Evolutionary conservation across 208 protist species (phyloP), one percentile per base, ranked within the genome.

Genomic region (Crithidia acanthocephali): DNA sequence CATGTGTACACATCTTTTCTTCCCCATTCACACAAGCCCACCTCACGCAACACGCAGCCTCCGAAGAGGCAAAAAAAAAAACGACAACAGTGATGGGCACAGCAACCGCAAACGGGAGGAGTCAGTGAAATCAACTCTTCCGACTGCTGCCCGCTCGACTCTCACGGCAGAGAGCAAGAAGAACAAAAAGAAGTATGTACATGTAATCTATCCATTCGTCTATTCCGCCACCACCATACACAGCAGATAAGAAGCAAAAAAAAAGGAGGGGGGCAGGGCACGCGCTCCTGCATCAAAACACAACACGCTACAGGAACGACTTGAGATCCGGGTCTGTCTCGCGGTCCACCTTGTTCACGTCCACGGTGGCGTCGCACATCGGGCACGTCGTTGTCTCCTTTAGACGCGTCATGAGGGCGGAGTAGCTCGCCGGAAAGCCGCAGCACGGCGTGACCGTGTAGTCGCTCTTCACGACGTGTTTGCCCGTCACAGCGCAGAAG

Each of bases 401-500:
- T 45, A 98, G 68, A 8, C 96, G 86, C 45, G 65, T 74, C 55
- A 90, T 78, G 25, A 98, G 80, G 0, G 80, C 62, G 0, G 84
- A 88, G 79, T 96, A 95, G 16, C 86, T 75, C 10, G 93, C 92
- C 0, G 95, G 94, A 68, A 98, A 99, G 28, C 81, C 66, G 70
- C 98, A 99, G 60, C 71, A 90, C 37, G 97, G 97, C 44, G 94
- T 95, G 7, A 86, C 32, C 7, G 91, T 81, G 77, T 92, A 98
- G 80, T 99, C 95, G 22, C 55, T 75, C 55, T 94, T 84, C n/a
- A 97, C 74, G 6, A 97, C 85, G 79, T 98, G 94, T 64, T 95
- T 95, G 25, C 94, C 98, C 1, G 97, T 97, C 48, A 97, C 92
- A 37, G 98, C 92, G 79, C 98, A 99, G 84, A 97, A 98, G 6